phyloP scores from a whole-genome alignment of 2,329 filamentous ascomycete genomes.

The Microcera coccophila region DNA sequence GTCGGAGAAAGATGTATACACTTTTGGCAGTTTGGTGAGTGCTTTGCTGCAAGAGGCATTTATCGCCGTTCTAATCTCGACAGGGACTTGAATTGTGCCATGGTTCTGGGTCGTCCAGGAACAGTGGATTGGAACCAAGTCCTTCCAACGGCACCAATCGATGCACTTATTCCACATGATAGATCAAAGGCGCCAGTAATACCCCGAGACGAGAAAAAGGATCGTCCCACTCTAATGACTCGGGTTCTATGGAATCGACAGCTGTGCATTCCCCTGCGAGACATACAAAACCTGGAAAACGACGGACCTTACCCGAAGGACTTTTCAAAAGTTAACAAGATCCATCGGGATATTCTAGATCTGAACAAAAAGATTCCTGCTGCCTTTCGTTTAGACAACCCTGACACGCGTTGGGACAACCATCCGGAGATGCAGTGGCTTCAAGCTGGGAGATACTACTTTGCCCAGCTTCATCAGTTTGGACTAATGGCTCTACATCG shows the following conservation, averaged over 20 bases:
- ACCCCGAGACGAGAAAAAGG: slow-evolving; percentile 41
- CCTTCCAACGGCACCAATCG: slow-evolving; percentile 49
- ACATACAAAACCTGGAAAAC: slow-evolving; percentile 54
- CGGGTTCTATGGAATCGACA: slow-evolving; percentile 49
- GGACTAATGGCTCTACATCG: slow-evolving; percentile 58
- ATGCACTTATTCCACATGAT: slow-evolving; percentile 47
- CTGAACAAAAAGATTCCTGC: slow-evolving; percentile 49
- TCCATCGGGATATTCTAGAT: slow-evolving; percentile 49
- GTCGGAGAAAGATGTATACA: slow-evolving; percentile 54
- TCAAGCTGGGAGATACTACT: slow-evolving; percentile 40
- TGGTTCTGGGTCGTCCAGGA: slow-evolving; percentile 53
- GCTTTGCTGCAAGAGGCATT: too few species aligned
- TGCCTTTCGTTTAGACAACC: slow-evolving; percentile 51
- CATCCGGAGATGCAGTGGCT: slow-evolving; percentile 54
- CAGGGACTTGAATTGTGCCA: slow-evolving; percentile 54
- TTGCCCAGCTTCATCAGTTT: slow-evolving; percentile 50
- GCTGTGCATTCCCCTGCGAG: slow-evolving; percentile 45
- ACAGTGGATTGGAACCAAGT: slow-evolving; percentile 49
- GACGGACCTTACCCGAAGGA: slow-evolving; percentile 54
- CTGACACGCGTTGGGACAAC: slow-evolving; percentile 55
- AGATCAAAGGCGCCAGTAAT: slow-evolving; percentile 46
- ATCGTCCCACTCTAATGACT: slow-evolving; percentile 56
- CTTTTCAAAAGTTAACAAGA: slow-evolving; percentile 49
- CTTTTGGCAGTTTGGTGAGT: slow-evolving; percentile 43
- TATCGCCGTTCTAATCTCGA: too few species aligned